Evolutionary conservation across 441 rosid genomes (phyloP), one percentile per base, ranked within the genome.

Genomic region (Eruca vesicaria): DNA sequence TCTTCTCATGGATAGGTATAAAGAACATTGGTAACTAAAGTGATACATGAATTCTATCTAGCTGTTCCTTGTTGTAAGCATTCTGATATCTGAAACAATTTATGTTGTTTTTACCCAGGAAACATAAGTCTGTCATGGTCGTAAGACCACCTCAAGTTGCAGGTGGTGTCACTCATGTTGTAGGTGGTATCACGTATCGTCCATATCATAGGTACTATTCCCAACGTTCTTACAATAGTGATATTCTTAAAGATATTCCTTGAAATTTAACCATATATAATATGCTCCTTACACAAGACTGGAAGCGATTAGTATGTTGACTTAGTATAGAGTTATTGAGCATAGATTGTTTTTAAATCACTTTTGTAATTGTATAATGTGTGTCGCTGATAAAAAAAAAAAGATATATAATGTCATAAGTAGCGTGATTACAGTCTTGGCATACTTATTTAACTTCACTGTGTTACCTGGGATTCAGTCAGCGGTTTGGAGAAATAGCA

Each of bases 401-500:
- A 38, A 38, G 45, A 41, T 36, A 4, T 66, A 10, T 59, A 9
- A 26, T 69, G 36, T 69, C 32, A 43, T 45, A 56, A 32, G 11
- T 26, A 62, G 64, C 5, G 10, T 59, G 19, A 10, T 56, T 55
- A 19, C 23, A 14, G 52, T 67, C 61, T 50, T 61, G 29, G 63
- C 60, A 36, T 80, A 35, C 55, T 67, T 66, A 41, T 57, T n/a
- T 84, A 53, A 82, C 63, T 50, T 60, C 59, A 20, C 26, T 78
- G 31, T 79, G 41, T 67, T 50, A 43, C 77, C 57, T 74, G 28
- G 58, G 77, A 16, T 48, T 20, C 85, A 96, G 99, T 82, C 99
- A 96, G 81, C 94, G 79, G 86, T 96, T 96, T 80, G 99, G 98
- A 72, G 99, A 96, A 85, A 96, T 96, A 82, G 99, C 99, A 67